Evolutionary conservation across 352 stramenopile genomes (phyloP).

Genomic region (Globisporangium camurandrum): DNA sequence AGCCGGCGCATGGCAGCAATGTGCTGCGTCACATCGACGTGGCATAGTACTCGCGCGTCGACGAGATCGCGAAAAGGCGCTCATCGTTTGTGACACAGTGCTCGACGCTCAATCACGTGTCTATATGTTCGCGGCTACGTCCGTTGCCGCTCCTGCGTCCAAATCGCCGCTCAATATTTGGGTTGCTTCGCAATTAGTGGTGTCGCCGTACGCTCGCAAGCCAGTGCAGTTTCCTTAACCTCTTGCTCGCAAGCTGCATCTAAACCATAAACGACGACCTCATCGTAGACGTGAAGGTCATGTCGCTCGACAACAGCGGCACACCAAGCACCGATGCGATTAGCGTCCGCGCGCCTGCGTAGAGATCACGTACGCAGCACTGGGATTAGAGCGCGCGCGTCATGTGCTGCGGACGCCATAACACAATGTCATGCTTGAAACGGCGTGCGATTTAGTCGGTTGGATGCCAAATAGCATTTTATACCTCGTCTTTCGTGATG

Average conservation of each 20-base stretch:
- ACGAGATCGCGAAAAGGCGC: conserved; percentile 88
- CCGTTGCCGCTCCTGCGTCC: conserved; percentile 69
- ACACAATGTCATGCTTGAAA: too few relatives aligned
- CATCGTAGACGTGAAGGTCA: conserved; percentile 21
- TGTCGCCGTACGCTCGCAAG: conserved; percentile 57
- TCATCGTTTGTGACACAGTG: conserved; percentile 79
- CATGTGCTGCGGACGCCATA: too few relatives aligned
- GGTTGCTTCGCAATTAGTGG: too few relatives aligned
- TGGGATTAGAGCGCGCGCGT: too few relatives aligned
- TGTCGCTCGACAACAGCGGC: conserved; percentile 79
- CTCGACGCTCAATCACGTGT: conserved; percentile 66
- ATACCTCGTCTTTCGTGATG: too few relatives aligned
- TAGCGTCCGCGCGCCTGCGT: conserved; percentile 54
- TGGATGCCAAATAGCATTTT: too few relatives aligned
- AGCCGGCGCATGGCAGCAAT: conserved; percentile 84
- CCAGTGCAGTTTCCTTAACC: conserved; percentile 55
- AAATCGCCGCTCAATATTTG: too few relatives aligned
- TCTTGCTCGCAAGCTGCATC: conserved; percentile 82
- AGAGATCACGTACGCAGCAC: too few relatives aligned
- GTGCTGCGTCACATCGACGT: conserved; percentile 77
- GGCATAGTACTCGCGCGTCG: conserved; percentile 76
- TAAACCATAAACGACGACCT: conserved; percentile 79
- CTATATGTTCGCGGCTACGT: conserved; percentile 88
- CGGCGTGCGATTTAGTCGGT: too few relatives aligned
- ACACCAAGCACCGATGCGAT: conserved; percentile 54